Evolutionary conservation across 148 eudicot genomes (phyloP).

Genomic region (Agrostemma githago): DNA sequence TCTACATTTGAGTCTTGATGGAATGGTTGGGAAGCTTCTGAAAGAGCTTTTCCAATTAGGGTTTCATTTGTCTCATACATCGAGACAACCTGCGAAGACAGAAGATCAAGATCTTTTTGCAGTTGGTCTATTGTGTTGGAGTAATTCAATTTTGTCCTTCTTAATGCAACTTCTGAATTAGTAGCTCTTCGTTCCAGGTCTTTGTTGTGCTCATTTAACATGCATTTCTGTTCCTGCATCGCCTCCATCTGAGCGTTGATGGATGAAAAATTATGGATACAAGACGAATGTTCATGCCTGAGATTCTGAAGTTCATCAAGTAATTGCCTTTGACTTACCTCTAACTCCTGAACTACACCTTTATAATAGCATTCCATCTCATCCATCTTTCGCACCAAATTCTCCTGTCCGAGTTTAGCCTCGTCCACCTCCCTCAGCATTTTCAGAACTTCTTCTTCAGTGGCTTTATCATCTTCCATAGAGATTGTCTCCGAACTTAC

Average conservation of each 20-base stretch:
- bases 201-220: slow-evolving; percentile 48
- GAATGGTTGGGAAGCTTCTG: slow-evolving; percentile 45
- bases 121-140: slow-evolving; percentile 86
- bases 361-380: slow-evolving; percentile 97
- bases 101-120: slow-evolving; percentile 87
- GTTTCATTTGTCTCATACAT: slow-evolving; percentile 89
- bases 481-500: slow-evolving; percentile 46
- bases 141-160: slow-evolving; percentile 80
- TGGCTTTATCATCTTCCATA: slow-evolving; percentile 42
- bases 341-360: slow-evolving; percentile 86
- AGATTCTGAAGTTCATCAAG: slow-evolving; percentile 80
- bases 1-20: slow-evolving; percentile 24
- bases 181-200: slow-evolving; percentile 82
- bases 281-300: slow-evolving; percentile 78
- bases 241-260: slow-evolving; percentile 65
- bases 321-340: slow-evolving; percentile 87
- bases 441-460: slow-evolving; percentile 62
- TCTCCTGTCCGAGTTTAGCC: slow-evolving; percentile 66
- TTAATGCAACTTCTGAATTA: slow-evolving; percentile 76
- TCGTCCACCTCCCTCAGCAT: slow-evolving; percentile 77
- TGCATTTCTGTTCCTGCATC: slow-evolving; percentile 59
- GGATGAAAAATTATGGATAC: slow-evolving; percentile 64
- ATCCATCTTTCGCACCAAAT: slow-evolving; percentile 67
- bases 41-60: slow-evolving; percentile 63
- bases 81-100: slow-evolving; percentile 82